Evolutionary conservation across 2,329 filamentous ascomycete genomes (phyloP).

Genomic region (Stemphylium lycopersici): DNA sequence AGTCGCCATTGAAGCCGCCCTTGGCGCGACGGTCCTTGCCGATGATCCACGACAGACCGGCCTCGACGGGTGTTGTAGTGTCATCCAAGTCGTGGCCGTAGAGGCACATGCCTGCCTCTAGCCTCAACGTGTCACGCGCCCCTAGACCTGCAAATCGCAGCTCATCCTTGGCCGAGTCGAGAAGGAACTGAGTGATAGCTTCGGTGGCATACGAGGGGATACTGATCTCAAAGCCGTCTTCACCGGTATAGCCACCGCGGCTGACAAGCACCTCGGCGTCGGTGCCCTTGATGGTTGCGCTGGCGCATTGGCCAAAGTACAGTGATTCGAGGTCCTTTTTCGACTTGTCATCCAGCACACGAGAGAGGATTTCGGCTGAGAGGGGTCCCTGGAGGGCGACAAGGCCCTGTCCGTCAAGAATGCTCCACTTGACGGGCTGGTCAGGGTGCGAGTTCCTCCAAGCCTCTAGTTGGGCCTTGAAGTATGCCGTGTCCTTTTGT

Average conservation of each 20-base stretch:
- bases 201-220: slow-evolving; percentile 72
- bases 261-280: slow-evolving; percentile 71
- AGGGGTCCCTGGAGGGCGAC: slow-evolving; percentile 89
- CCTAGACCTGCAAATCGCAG: slow-evolving; percentile 86
- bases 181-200: slow-evolving; percentile 71
- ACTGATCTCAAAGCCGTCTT: slow-evolving; percentile 97
- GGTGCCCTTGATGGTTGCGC: slow-evolving; percentile 67
- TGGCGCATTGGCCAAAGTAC: slow-evolving; percentile 80
- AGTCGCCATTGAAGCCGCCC: slow-evolving; percentile 84
- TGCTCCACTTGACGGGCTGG: slow-evolving; percentile 67
- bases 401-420: slow-evolving; percentile 75
- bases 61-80: slow-evolving; percentile 70
- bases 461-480: slow-evolving; percentile 70
- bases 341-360: slow-evolving; percentile 61
- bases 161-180: slow-evolving; percentile 66
- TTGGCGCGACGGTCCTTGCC: slow-evolving; percentile 73
- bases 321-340: slow-evolving; percentile 61
- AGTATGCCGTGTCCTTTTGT: slow-evolving; percentile 83
- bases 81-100: slow-evolving; percentile 98
- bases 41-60: slow-evolving; percentile 78
- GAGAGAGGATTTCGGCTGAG: slow-evolving; percentile 70
- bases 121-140: slow-evolving; percentile 85
- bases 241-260: slow-evolving; percentile 93
- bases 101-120: slow-evolving; percentile 98
- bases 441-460: slow-evolving; percentile 47